These are phyloP conservation scores for Tuber microsphaerosporum DNA, from an alignment of 495 filamentous ascomycete species.

Conservation along the genomic window DNA sequence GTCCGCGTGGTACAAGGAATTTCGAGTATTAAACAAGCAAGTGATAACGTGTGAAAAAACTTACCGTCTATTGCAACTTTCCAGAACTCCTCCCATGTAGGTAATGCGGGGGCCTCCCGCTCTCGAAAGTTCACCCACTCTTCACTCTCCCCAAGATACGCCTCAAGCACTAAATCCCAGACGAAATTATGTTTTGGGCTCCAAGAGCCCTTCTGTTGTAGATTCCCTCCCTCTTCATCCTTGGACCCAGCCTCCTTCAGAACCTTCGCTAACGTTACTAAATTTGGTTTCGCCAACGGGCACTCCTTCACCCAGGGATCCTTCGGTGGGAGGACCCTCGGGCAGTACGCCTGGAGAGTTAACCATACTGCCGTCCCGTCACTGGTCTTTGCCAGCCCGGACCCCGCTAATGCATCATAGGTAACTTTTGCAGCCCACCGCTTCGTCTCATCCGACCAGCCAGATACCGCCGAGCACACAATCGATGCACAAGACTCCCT, in stretches of 20 bases:
- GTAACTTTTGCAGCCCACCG: slow-evolving; percentile 52
- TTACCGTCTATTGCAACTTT: slow-evolving; percentile 76
- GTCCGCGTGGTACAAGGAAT: slow-evolving; percentile 7
- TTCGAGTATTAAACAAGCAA: neutral
- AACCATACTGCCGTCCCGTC: slow-evolving; percentile 91
- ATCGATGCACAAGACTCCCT: slow-evolving; percentile 78
- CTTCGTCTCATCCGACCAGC: slow-evolving; percentile 19
- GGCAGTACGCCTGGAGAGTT: slow-evolving; percentile 55
- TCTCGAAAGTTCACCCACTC: slow-evolving; percentile 41
- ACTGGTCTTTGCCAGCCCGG: slow-evolving; percentile 63
- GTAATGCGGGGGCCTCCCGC: slow-evolving; percentile 42
- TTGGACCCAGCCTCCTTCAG: slow-evolving; percentile 66
- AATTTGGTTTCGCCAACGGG: slow-evolving; percentile 61
- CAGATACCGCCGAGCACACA: slow-evolving; percentile 23
- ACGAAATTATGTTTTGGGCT: slow-evolving; percentile 77
- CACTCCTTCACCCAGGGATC: slow-evolving; percentile 68
- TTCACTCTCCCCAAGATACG: slow-evolving; percentile 45
- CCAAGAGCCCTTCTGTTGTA: slow-evolving; percentile 57
- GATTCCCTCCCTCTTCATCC: slow-evolving; percentile 48
- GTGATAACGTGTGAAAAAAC: slow-evolving; percentile 38
- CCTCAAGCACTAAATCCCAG: slow-evolving; percentile 67
- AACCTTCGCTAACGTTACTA: slow-evolving; percentile 59
- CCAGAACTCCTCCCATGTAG: slow-evolving; percentile 74
- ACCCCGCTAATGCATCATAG: slow-evolving; percentile 55
- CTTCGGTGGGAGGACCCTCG: slow-evolving; percentile 55